Evolutionary conservation across 2,329 filamentous ascomycete genomes (phyloP), one percentile per base, ranked within the genome.

Genomic region (Stemphylium lycopersici): DNA sequence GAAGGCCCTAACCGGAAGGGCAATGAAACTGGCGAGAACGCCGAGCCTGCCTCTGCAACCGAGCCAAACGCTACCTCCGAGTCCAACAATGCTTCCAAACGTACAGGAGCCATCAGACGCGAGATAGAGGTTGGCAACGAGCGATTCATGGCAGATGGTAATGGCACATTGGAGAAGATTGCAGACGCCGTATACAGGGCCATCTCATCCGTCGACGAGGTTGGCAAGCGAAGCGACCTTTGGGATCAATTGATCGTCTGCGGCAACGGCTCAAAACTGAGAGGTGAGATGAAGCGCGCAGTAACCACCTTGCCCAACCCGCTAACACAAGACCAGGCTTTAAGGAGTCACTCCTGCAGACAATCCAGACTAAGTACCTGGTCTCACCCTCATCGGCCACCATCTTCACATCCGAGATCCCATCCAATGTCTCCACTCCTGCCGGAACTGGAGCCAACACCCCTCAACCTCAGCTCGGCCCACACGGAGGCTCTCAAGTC

Each of bases 401-500:
- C 37, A 98, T 98, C 69, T 98, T 98, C 81, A 96, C 93, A 32
- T 96, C 92, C 18, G 95, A 99, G 76, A 87, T 98, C 33, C 95
- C 95, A 6, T 97, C 92, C 7, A 93, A 95, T 77, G 85, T 97
- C 71, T 92, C 90, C 26, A 98, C 95, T 0, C 95, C 95, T 1
- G 84, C 89, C 10, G 93, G 91, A 16, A 98, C 93, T 0, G 93
- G 93, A 31, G 87, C 92, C 13, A 95, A 96, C 76, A 98, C 93
- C 1, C 96, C 95, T 0, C 91, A 90, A 2, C 70, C 87, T 70
- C 76, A 79, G 56, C 63, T 77, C 68, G 75, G 70, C 66, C 70
- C 81, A 68, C 73, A 80, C 62, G 67, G 78, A 67, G 63, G 79
- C 71, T 86, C 77, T 80, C 85, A 61, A 37, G 92, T 96, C 40